Percentiles rank a stretch among this genome's conserved stretches.
Evolutionary conservation across 331 rosid species (phyloP).

Genomic region (Quercus phellos): DNA sequence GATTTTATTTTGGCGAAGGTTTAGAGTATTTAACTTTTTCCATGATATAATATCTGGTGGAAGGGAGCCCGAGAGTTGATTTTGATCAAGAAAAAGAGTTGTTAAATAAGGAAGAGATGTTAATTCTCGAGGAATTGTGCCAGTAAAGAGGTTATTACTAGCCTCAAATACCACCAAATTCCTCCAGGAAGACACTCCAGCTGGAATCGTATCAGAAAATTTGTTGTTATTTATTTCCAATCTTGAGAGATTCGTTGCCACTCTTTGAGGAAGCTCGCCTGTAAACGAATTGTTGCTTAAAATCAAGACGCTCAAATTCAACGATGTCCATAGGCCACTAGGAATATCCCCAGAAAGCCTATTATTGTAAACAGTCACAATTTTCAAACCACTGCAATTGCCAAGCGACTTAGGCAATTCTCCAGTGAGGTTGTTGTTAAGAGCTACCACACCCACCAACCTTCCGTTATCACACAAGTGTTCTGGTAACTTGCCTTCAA

Average conservation of each 20-base stretch:
- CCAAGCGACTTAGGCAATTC: slow-evolving; percentile 65
- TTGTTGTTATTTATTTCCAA: slow-evolving; percentile 53
- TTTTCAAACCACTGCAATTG: slow-evolving; percentile 40
- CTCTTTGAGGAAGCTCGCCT: slow-evolving; percentile 56
- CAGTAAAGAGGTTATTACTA: slow-evolving; percentile 49
- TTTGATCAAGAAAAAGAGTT: slow-evolving; percentile 44
- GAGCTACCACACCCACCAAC: slow-evolving; percentile 34
- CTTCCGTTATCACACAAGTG: slow-evolving; percentile 49
- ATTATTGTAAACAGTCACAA: slow-evolving; percentile 32
- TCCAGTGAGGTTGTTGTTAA: slow-evolving; percentile 47
- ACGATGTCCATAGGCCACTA: slow-evolving; percentile 53
- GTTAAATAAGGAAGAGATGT: slow-evolving; percentile 41
- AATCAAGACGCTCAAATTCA: slow-evolving; percentile 26
- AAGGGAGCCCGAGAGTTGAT: slow-evolving; percentile 47
- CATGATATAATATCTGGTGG: slow-evolving; percentile 55
- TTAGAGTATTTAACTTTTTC: slow-evolving; percentile 43
- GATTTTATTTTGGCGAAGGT: slow-evolving; percentile 49
- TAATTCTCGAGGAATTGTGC: slow-evolving; percentile 52
- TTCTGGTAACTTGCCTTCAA: slow-evolving; percentile 55
- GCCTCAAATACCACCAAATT: slow-evolving; percentile 50
- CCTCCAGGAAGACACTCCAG: slow-evolving; percentile 43
- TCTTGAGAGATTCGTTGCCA: slow-evolving; percentile 32
- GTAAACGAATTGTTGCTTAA: slow-evolving; percentile 46
- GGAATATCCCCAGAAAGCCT: slow-evolving; percentile 58
- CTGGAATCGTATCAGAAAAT: slow-evolving; percentile 58